phyloP scores from a whole-genome alignment of 192 early-diverging fungal species.

The Lobosporangium transversale region DNA sequence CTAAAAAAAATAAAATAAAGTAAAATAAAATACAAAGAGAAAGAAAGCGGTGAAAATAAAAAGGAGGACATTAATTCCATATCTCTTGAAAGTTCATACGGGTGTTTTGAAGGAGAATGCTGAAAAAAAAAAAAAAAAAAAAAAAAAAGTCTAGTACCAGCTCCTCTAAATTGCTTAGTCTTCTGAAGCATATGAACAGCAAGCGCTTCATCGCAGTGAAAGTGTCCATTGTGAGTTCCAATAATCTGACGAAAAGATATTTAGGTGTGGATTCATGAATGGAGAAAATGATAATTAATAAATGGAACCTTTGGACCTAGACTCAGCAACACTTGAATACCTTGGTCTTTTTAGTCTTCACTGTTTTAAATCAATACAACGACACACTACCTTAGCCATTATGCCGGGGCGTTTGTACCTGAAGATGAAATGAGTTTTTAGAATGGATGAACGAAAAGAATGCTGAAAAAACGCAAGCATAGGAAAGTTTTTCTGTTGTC shows the following conservation, averaged over 20 bases:
- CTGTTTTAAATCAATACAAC: no score
- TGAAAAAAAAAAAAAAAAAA: not conserved
- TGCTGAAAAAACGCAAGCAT: slow-evolving; percentile 23
- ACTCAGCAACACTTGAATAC: no score
- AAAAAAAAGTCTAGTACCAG: slow-evolving; percentile 43
- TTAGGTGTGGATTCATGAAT: not conserved
- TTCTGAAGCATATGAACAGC: slow-evolving; percentile 88
- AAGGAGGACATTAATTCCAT: no score
- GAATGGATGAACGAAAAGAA: slow-evolving; percentile 12
- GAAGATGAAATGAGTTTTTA: not conserved
- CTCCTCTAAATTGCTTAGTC: slow-evolving; percentile 67
- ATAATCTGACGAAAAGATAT: slow-evolving; percentile 59
- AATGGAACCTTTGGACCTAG: no score
- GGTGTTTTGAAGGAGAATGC: no score
- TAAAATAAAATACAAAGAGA: not conserved
- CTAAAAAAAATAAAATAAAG: not conserved
- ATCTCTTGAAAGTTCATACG: no score
- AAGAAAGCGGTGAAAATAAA: no score
- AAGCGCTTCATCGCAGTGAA: slow-evolving; percentile 91
- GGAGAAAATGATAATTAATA: slow-evolving; percentile 2
- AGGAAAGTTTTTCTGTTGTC: not conserved
- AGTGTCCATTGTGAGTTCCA: slow-evolving; percentile 88
- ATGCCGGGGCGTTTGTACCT: not conserved
- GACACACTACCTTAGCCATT: slow-evolving; percentile 49
- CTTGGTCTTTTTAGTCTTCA: no score